Base-by-base conservation (phyloP, 1,284 basidiomycete genomes). In the Fomitopsis palustris region DNA sequence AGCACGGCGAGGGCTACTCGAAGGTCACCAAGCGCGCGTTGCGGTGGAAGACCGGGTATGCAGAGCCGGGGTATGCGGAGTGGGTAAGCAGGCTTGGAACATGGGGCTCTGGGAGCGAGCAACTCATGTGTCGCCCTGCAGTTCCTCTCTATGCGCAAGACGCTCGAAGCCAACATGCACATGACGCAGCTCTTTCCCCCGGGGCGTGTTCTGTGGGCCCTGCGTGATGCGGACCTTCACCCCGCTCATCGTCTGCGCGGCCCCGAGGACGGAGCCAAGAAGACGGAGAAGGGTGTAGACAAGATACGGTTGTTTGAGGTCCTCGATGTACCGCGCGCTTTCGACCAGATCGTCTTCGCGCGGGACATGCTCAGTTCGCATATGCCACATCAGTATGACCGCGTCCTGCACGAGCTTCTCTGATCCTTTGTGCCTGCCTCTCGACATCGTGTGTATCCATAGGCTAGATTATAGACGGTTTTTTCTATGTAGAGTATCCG, bases 111-210 rank as follows among this genome's bases (percentile, higher is more conserved):
- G n/a, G 33, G 38, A 10, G 14, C 4, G 27, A 27, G 17, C 25
- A 47, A 37, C 35, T 29, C 12, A 27, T 5, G 21, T 61, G 25
- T 56, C 37, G 9, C n/a, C 38, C 55, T 39, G 49, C 37, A 92
- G 90, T 90, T 92, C 68, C 75, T 93, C 33, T 82, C 89, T 0
- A 81, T 90, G 41, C 82, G 92, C 31, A 92, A 91, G 77, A 92
- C 91, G 3, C 78, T 94, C 0, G 90, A 93, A 71, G 92, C 90
- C 27, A 93, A 91, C 63, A 93, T 94, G 92, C 83, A 84, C 55
- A 84, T 82, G 75, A 77, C 84, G 7, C 82, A 87, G 66, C 80
- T 92, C 67, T 93, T 84, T 66, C 92, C 92, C 3, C 88, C 92
- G 0, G 92, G 92, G 1, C 81, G 87, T 6, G 85, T 93, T 10